phyloP scores from a whole-genome alignment of 352 stramenopile genomes.

The Vaucheria bursata region DNA sequence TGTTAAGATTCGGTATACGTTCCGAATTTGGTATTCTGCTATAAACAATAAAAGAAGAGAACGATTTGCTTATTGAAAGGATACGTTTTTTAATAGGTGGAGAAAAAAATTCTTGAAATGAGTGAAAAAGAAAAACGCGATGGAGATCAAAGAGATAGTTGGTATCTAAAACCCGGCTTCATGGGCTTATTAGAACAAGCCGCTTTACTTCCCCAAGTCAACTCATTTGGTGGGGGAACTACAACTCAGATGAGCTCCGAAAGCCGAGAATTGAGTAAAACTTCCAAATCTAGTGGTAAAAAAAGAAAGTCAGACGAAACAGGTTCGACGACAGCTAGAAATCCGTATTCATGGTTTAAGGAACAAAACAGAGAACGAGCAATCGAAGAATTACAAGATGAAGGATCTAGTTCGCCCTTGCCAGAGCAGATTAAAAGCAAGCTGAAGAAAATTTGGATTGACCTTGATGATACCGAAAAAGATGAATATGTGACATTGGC shows the following conservation, averaged over 20 bases:
- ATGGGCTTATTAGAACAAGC: conserved; percentile 26
- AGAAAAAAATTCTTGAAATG: conserved; percentile 41
- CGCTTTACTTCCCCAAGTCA: neutral
- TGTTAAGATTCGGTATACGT: neutral
- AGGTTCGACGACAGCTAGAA: neutral
- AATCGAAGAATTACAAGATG: neutral
- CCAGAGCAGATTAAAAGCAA: conserved; percentile 12
- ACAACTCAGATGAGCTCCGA: neutral
- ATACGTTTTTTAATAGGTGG: neutral
- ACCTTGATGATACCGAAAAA: neutral
- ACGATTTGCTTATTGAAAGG: too few relatives aligned
- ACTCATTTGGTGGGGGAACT: neutral
- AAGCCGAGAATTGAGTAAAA: neutral
- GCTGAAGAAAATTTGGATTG: conserved; percentile 1
- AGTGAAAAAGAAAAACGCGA: conserved; percentile 37
- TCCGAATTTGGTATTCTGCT: neutral
- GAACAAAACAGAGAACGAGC: neutral
- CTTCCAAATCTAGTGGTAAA: neutral
- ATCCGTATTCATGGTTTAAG: conserved; percentile 13
- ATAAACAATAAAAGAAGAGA: neutral
- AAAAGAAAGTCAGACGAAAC: neutral
- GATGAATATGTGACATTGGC: conserved; percentile 5
- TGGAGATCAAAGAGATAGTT: conserved; percentile 29
- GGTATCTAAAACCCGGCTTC: conserved; percentile 40
- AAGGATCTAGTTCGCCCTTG: neutral